Evolutionary conservation across 441 rosid genomes (phyloP).

Genomic region (Brassica hybrid): DNA sequence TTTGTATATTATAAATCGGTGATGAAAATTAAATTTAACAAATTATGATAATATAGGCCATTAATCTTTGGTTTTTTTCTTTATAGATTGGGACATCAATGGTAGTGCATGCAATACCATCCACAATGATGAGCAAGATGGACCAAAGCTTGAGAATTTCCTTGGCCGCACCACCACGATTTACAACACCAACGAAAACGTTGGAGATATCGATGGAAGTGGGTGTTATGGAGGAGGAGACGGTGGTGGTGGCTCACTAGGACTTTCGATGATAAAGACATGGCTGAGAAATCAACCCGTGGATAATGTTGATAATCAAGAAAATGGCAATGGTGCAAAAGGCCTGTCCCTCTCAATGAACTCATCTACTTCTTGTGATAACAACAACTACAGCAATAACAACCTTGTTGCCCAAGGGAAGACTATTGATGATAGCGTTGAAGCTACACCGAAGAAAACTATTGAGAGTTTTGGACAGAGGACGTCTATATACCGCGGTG

Average conservation of each 20-base stretch:
- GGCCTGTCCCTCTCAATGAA: conserved; percentile 77
- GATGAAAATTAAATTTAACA: background rate
- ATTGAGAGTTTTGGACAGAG: conserved; percentile 72
- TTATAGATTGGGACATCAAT: conserved; percentile 41
- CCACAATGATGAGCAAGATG: conserved; percentile 44
- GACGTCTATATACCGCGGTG: conserved; percentile 76
- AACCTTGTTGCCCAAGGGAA: conserved; percentile 47
- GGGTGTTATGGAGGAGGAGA: conserved; percentile 15
- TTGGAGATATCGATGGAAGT: conserved; percentile 45
- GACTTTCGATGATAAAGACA: conserved; percentile 79
- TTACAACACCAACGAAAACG: conserved; percentile 30
- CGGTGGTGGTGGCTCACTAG: conserved; percentile 50
- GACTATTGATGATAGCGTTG: conserved; percentile 33
- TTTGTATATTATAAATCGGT: background rate
- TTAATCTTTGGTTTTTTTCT: background rate
- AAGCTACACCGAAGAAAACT: conserved; percentile 57
- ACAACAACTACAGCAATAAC: conserved; percentile 40
- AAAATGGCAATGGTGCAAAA: conserved; percentile 46
- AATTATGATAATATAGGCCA: background rate
- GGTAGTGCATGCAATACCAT: conserved; percentile 60
- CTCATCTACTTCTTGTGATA: conserved; percentile 49
- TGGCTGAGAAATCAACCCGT: conserved; percentile 77
- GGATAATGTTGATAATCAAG: conserved; percentile 40
- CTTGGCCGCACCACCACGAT: conserved; percentile 57
- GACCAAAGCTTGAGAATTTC: conserved; percentile 87